A percentile compares a stretch with the other conserved stretches of the same genome.
Evolutionary conservation across 805 yeast species (phyloP).

Genomic region (Starmerella asiatica): DNA sequence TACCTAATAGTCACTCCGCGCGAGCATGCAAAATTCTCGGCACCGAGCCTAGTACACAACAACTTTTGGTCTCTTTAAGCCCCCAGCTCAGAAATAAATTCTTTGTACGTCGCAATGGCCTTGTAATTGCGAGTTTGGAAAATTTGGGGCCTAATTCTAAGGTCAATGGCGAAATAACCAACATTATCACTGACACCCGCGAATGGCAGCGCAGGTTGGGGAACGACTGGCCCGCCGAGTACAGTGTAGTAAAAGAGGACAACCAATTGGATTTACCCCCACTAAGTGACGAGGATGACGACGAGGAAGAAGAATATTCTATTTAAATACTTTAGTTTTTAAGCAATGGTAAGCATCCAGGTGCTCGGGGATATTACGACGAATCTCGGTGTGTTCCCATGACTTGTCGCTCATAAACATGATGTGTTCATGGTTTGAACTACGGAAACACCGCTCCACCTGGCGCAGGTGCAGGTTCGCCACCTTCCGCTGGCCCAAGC

Average conservation of each 20-base stretch:
- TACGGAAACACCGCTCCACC: slow-evolving; percentile 6
- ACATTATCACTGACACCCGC: slow-evolving; percentile 25
- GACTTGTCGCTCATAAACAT: slow-evolving; percentile 1
- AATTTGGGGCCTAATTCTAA: slow-evolving; percentile 17
- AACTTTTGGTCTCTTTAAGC: slow-evolving; percentile 25
- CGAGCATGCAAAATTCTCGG: slow-evolving; percentile 8
- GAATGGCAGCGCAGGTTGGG: slow-evolving; percentile 28
- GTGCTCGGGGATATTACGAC: too few relatives aligned
- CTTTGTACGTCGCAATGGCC: slow-evolving; percentile 28
- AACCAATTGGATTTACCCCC: slow-evolving; percentile 21
- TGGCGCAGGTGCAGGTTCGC: slow-evolving; percentile 6
- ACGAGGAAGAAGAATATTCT: neutral
- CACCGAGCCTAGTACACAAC: neutral
- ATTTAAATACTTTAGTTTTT: neutral
- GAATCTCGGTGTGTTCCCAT: neutral
- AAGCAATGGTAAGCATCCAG: neutral
- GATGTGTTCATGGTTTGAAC: slow-evolving; percentile 1
- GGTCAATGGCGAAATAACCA: slow-evolving; percentile 26
- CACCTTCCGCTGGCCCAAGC: slow-evolving; percentile 5
- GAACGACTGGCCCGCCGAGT: slow-evolving; percentile 21
- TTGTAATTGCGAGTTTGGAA: slow-evolving; percentile 22
- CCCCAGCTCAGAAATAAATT: slow-evolving; percentile 27
- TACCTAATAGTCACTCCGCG: slow-evolving; percentile 19
- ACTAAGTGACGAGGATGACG: slow-evolving; percentile 21
- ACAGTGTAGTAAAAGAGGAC: slow-evolving; percentile 14